Percentiles rank a stretch among this genome's conserved stretches.
phyloP scores from a whole-genome alignment of 2,329 filamentous ascomycete species.

The Torrubiella hemipterigena region DNA sequence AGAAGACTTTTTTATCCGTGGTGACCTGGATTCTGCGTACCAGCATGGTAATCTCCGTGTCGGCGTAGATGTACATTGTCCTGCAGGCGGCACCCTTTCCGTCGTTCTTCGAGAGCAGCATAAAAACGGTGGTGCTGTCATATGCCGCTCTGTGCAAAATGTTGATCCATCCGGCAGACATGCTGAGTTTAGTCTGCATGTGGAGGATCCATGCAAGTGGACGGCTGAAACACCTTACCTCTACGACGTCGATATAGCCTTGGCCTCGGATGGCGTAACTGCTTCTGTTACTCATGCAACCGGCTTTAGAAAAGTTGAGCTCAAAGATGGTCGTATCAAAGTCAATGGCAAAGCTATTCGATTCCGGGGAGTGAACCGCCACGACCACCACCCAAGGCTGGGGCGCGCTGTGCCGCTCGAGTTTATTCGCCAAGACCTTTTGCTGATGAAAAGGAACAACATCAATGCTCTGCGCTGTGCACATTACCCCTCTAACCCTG shows the following conservation, averaged over 20 bases:
- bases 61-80: conserved; percentile 28
- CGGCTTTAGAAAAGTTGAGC: conserved; percentile 53
- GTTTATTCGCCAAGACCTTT: conserved; percentile 47
- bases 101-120: conserved; percentile 29
- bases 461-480: conserved; percentile 59
- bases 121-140: conserved; percentile 21
- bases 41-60: conserved; percentile 35
- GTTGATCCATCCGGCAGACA: too few relatives aligned
- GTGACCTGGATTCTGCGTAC: conserved; percentile 38
- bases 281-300: conserved; percentile 35
- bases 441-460: conserved; percentile 59
- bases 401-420: conserved; percentile 52
- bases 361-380: conserved; percentile 54
- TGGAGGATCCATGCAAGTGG: conserved; percentile 49
- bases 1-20: conserved; percentile 44
- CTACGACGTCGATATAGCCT: conserved; percentile 38
- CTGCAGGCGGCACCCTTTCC: conserved; percentile 21
- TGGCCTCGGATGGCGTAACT: conserved; percentile 12
- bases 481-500: conserved; percentile 54
- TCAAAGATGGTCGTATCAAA: conserved; percentile 44
- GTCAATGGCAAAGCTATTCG: conserved; percentile 52
- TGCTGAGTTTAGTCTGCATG: conserved; percentile 31
- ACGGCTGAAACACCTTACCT: conserved; percentile 55
- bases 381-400: conserved; percentile 55
- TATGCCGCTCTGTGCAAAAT: too few relatives aligned